phyloP scores from a whole-genome alignment of 2,329 filamentous ascomycete genomes.

The Nothophoma quercina region DNA sequence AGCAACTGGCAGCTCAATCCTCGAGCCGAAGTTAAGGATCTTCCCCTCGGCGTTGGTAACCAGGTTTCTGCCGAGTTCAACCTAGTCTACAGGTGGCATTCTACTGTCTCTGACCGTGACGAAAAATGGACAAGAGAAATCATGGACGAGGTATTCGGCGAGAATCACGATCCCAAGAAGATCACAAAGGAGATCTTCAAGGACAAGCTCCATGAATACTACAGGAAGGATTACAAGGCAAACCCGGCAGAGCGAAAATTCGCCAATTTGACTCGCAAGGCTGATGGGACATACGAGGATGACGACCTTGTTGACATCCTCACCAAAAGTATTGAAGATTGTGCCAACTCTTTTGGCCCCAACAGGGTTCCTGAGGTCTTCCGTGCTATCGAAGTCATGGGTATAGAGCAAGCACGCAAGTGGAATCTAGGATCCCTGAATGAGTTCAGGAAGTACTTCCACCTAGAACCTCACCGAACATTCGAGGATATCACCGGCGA shows the following conservation, averaged over 20 bases:
- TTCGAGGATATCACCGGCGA: slow-evolving; percentile 88
- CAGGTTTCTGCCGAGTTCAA: slow-evolving; percentile 90
- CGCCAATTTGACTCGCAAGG: slow-evolving; percentile 68
- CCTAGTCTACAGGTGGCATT: slow-evolving; percentile 87
- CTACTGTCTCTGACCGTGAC: slow-evolving; percentile 76
- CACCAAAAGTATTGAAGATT: slow-evolving; percentile 74
- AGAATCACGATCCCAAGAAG: slow-evolving; percentile 58
- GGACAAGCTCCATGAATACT: slow-evolving; percentile 68
- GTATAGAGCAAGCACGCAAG: slow-evolving; percentile 76
- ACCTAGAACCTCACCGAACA: slow-evolving; percentile 74
- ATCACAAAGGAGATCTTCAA: slow-evolving; percentile 69
- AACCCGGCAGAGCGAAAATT: slow-evolving; percentile 75
- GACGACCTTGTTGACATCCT: slow-evolving; percentile 78
- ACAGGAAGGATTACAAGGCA: slow-evolving; percentile 64
- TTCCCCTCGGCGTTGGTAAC: slow-evolving; percentile 78
- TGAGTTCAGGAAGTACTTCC: slow-evolving; percentile 85
- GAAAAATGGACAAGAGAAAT: slow-evolving; percentile 78
- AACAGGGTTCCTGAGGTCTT: slow-evolving; percentile 77
- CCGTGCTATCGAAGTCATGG: slow-evolving; percentile 79
- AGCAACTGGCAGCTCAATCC: slow-evolving; percentile 85
- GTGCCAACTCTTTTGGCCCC: slow-evolving; percentile 66
- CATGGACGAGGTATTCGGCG: slow-evolving; percentile 52
- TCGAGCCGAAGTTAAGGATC: slow-evolving; percentile 68
- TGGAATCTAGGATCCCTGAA: slow-evolving; percentile 84
- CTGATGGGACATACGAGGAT: slow-evolving; percentile 75